Percentiles rank a stretch among this genome's conserved stretches.
Evolutionary conservation across 106 monocot genomes (phyloP).

Genomic region (Allium sativum): DNA sequence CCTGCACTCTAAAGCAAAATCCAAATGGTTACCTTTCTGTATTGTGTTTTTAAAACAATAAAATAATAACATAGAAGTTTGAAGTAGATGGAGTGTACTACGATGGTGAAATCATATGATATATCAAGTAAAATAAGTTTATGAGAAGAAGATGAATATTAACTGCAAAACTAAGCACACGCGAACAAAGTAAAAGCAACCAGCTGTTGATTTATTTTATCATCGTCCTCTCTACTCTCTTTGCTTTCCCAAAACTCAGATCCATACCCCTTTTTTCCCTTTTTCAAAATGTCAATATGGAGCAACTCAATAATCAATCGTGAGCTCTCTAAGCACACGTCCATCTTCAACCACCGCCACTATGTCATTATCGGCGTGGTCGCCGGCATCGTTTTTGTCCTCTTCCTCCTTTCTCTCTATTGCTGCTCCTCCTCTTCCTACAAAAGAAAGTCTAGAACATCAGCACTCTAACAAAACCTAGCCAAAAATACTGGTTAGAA

Average conservation of each 20-base stretch:
- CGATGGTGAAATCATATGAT: no score
- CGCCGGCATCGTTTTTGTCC: slow-evolving; percentile 19
- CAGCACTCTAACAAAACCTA: slow-evolving; percentile 8
- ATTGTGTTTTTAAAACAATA: no score
- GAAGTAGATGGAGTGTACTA: no score
- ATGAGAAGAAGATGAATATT: no score
- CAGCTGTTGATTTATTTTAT: no score
- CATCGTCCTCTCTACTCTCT: background rate
- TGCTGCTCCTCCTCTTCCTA: slow-evolving; percentile 5
- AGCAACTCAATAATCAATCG: slow-evolving; percentile 8
- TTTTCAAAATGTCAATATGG: slow-evolving; percentile 12
- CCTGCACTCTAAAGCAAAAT: no score
- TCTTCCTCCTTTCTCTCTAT: slow-evolving; percentile 15
- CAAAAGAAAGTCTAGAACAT: background rate
- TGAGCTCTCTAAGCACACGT: slow-evolving; percentile 13
- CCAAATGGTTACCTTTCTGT: no score
- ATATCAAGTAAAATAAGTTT: no score
- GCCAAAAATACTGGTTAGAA: slow-evolving; percentile 17
- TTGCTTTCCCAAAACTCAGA: background rate
- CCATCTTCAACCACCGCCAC: slow-evolving; percentile 17
- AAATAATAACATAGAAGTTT: no score
- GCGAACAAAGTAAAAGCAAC: no score
- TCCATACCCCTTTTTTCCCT: background rate
- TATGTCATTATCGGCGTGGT: slow-evolving; percentile 18
- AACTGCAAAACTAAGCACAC: no score